phyloP scores from a whole-genome alignment of 1,139 yeast species.

The Geotrichum candidum region DNA sequence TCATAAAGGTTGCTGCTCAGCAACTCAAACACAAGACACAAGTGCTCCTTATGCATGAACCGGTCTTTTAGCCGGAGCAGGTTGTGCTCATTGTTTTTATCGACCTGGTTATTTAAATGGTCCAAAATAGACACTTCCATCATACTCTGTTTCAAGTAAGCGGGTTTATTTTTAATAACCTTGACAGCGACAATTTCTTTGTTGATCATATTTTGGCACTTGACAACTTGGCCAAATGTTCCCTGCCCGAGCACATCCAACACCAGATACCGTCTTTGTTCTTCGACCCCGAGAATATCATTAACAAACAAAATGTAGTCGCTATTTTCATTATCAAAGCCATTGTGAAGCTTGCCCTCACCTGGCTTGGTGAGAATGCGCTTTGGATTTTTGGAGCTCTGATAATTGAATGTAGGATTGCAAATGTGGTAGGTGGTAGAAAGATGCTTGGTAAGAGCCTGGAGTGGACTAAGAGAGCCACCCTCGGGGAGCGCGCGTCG shows the following conservation, averaged over 20 bases:
- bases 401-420: constrained; percentile 81
- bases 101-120: constrained; percentile 66
- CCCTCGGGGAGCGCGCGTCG: constrained; percentile 77
- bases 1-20: constrained; percentile 86
- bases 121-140: constrained; percentile 87
- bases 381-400: constrained; percentile 79
- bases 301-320: constrained; percentile 92
- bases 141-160: constrained; percentile 83
- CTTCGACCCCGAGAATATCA: constrained; percentile 85
- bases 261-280: constrained; percentile 76
- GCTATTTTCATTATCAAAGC: constrained; percentile 80
- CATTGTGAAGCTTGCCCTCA: constrained; percentile 76
- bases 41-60: constrained; percentile 86
- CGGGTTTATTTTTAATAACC: constrained; percentile 88
- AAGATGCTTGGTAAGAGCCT: constrained; percentile 71
- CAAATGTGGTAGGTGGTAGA: constrained; percentile 81
- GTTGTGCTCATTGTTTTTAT: constrained; percentile 62
- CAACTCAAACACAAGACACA: constrained; percentile 87
- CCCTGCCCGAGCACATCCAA: constrained; percentile 92
- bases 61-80: constrained; percentile 78
- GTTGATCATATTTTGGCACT: constrained; percentile 85
- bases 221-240: constrained; percentile 97
- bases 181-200: constrained; percentile 92
- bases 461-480: constrained; percentile 76
- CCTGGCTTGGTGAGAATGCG: constrained; percentile 89